phyloP scores from a whole-genome alignment of 768 basidiomycete species.

The Lentinula lateritia region DNA sequence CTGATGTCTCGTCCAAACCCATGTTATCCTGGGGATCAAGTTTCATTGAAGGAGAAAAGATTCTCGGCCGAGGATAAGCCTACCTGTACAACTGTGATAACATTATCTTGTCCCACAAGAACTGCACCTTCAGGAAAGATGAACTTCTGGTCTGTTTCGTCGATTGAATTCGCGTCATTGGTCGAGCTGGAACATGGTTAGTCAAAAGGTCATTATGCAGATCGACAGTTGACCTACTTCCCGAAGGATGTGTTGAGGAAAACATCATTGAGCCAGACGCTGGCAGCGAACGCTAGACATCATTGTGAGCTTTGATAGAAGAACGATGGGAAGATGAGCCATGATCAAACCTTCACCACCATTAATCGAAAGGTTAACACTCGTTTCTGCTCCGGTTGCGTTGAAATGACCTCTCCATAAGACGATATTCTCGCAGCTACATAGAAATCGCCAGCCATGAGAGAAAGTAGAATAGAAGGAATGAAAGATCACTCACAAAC shows the following conservation, averaged over 20 bases:
- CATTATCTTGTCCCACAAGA: constrained; percentile 39
- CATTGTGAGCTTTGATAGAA: not conserved
- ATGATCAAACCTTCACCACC: constrained; percentile 61
- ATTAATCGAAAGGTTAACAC: constrained; percentile 71
- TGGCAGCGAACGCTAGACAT: constrained; percentile 32
- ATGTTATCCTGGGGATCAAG: constrained; percentile 41
- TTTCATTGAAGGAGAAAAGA: no score
- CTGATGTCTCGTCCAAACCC: constrained; percentile 46
- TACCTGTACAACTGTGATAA: constrained; percentile 49
- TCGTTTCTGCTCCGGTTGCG: constrained; percentile 53
- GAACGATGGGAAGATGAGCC: constrained; percentile 38
- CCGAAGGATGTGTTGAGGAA: constrained; percentile 54
- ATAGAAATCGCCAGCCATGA: not conserved
- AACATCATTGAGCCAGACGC: constrained; percentile 50
- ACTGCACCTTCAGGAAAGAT: constrained; percentile 41
- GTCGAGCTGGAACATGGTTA: constrained; percentile 43
- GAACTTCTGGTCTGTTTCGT: constrained; percentile 56
- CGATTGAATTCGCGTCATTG: constrained; percentile 53
- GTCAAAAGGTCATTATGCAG: constrained; percentile 21
- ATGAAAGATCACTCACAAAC: constrained; percentile 50
- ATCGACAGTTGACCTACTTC: constrained; percentile 37
- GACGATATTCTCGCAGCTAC: constrained; percentile 77
- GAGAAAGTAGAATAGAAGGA: not conserved
- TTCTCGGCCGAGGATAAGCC: not conserved
- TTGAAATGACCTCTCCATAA: constrained; percentile 81